A percentile compares a stretch with the other conserved stretches of the same genome.
Evolutionary conservation across 345 rosid species (phyloP).

Genomic region (Gossypium turneri): DNA sequence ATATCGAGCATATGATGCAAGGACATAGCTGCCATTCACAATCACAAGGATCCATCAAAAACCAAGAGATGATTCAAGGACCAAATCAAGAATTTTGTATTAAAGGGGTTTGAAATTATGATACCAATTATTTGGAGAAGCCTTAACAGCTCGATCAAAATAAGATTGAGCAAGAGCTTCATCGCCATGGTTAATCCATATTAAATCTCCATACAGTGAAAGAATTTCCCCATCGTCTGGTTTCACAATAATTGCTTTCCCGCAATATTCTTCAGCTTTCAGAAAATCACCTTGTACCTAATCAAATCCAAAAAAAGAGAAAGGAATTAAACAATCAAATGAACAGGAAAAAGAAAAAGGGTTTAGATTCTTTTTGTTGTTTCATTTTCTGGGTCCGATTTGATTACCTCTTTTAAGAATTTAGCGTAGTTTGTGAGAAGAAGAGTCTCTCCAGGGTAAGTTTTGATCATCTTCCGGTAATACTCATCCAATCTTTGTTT

Average conservation of each 20-base stretch:
- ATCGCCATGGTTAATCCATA: conserved; percentile 47
- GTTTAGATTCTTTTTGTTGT: no score
- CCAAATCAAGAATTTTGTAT: neutral
- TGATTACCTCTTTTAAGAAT: conserved; percentile 49
- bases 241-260: conserved; percentile 38
- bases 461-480: conserved; percentile 40
- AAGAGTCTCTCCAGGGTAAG: conserved; percentile 41
- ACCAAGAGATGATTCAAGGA: neutral
- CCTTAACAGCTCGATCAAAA: conserved; percentile 44
- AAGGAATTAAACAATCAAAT: neutral
- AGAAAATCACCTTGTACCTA: conserved; percentile 34
- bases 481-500: conserved; percentile 38
- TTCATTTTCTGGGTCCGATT: neutral
- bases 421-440: conserved; percentile 56
- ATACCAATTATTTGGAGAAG: conserved; percentile 52
- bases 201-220: conserved; percentile 45
- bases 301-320: neutral
- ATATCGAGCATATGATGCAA: conserved; percentile 46
- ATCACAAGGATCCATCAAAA: neutral
- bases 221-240: conserved; percentile 39
- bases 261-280: conserved; percentile 50
- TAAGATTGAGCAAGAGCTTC: conserved; percentile 39
- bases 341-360: neutral
- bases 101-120: neutral
- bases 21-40: conserved; percentile 37